Percentiles rank a stretch among this genome's conserved stretches.
These are phyloP conservation scores for Aureobasidium sp. DNA, from an alignment of 2,329 filamentous ascomycete genomes.

Conservation along the genomic window DNA sequence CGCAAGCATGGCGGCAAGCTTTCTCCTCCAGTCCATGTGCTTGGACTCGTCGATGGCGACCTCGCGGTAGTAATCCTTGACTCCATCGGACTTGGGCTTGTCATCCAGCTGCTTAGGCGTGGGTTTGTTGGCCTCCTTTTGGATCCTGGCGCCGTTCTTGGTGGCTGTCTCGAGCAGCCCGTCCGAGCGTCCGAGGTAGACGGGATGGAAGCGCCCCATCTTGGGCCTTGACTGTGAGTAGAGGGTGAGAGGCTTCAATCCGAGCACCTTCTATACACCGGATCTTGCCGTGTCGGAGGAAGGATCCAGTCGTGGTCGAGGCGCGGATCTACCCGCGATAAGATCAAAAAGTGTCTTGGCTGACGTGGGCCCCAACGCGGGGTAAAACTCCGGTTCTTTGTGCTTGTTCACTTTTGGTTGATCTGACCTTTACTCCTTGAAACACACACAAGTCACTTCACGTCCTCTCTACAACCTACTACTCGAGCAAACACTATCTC, in stretches of 20 bases:
- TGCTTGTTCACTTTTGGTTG: neutral
- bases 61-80: conserved; percentile 46
- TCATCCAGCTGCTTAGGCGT: conserved; percentile 43
- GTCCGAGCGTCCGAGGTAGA: conserved; percentile 41
- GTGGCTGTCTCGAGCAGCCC: conserved; percentile 40
- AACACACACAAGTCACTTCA: neutral
- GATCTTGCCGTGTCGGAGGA: too few relatives aligned
- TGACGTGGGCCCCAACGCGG: neutral
- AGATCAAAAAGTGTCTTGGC: neutral
- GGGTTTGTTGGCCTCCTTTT: conserved; percentile 42
- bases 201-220: conserved; percentile 39
- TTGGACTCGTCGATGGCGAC: conserved; percentile 43
- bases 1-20: conserved; percentile 50
- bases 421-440: neutral
- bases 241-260: neutral
- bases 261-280: too few relatives aligned
- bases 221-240: neutral
- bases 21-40: conserved; percentile 49
- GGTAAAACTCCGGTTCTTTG: neutral
- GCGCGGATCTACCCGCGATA: conserved; percentile 2
- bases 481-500: neutral
- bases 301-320: neutral
- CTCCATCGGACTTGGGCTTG: conserved; percentile 43
- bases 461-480: too few relatives aligned
- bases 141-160: conserved; percentile 36